These are phyloP conservation scores for Microdochium bolleyi DNA, from an alignment of 2,329 filamentous ascomycete genomes.

Conservation along the genomic window DNA sequence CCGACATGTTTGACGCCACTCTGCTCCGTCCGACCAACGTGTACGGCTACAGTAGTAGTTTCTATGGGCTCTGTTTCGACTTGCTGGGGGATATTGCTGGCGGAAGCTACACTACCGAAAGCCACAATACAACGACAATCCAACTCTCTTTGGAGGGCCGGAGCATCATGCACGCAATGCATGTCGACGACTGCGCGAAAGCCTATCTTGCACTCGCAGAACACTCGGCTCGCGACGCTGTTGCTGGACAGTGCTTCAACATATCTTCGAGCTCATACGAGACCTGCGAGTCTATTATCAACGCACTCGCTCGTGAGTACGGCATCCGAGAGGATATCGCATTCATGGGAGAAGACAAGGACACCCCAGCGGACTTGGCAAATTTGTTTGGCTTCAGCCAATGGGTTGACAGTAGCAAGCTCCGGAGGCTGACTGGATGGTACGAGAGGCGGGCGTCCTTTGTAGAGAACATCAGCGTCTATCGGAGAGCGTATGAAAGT, in stretches of 20 bases:
- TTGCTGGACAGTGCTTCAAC: slow-evolving; percentile 34
- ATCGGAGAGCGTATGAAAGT: slow-evolving; percentile 30
- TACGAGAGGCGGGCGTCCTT: slow-evolving; percentile 26
- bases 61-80: slow-evolving; percentile 30
- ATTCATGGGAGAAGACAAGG: slow-evolving; percentile 11
- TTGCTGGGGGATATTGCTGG: slow-evolving; percentile 12
- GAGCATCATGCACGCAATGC: slow-evolving; percentile 35
- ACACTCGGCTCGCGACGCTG: slow-evolving; percentile 17
- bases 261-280: slow-evolving; percentile 35
- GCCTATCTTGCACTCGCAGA: slow-evolving; percentile 36
- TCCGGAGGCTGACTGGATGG: slow-evolving; percentile 31
- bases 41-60: slow-evolving; percentile 35
- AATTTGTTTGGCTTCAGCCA: slow-evolving; percentile 27
- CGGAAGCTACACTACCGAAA: slow-evolving; percentile 4
- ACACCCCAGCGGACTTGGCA: slow-evolving; percentile 1
- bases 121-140: slow-evolving; percentile 15
- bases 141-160: slow-evolving; percentile 22
- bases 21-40: slow-evolving; percentile 38
- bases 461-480: slow-evolving; percentile 23
- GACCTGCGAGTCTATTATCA: slow-evolving; percentile 28
- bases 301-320: slow-evolving; percentile 31
- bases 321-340: slow-evolving; percentile 20
- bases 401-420: slow-evolving; percentile 33
- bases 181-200: slow-evolving; percentile 40
- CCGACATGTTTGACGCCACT: slow-evolving; percentile 30